Percentiles rank a stretch among this genome's conserved stretches.
Evolutionary conservation across 148 eudicot genomes (phyloP).

Genomic region (Persicaria tinctoria): DNA sequence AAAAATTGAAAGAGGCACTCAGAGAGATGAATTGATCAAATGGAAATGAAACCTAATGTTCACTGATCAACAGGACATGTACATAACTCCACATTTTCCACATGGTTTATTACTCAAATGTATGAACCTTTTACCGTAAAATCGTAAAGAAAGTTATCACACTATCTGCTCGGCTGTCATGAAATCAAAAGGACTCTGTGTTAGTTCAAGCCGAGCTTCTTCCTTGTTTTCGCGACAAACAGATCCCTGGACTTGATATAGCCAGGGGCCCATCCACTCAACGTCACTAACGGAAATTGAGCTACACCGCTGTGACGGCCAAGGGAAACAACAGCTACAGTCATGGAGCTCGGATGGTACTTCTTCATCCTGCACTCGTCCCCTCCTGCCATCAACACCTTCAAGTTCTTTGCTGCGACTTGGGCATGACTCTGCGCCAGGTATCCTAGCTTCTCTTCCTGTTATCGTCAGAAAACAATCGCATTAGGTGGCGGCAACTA

Average conservation of each 20-base stretch:
- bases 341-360: constrained; percentile 26
- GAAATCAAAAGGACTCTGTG: not conserved
- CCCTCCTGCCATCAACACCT: constrained; percentile 33
- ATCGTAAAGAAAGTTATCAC: not conserved
- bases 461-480: not conserved
- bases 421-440: constrained; percentile 49
- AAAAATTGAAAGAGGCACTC: not conserved
- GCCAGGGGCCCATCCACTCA: constrained; percentile 43
- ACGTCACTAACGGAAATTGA: constrained; percentile 35
- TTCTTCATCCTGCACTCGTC: constrained; percentile 38
- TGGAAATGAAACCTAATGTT: not conserved
- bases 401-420: constrained; percentile 48
- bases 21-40: not conserved
- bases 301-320: constrained; percentile 54
- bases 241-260: constrained; percentile 44
- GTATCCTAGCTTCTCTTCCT: constrained; percentile 66
- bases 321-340: constrained; percentile 41
- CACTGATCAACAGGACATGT: not conserved
- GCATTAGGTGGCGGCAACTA: not conserved
- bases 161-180: not conserved
- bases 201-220: constrained; percentile 29
- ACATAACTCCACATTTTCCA: not conserved
- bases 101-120: not conserved
- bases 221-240: constrained; percentile 48
- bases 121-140: not conserved